Conservation (phyloP, 495 filamentous ascomycete genomes). For the Bacidia gigantensis region DNA sequence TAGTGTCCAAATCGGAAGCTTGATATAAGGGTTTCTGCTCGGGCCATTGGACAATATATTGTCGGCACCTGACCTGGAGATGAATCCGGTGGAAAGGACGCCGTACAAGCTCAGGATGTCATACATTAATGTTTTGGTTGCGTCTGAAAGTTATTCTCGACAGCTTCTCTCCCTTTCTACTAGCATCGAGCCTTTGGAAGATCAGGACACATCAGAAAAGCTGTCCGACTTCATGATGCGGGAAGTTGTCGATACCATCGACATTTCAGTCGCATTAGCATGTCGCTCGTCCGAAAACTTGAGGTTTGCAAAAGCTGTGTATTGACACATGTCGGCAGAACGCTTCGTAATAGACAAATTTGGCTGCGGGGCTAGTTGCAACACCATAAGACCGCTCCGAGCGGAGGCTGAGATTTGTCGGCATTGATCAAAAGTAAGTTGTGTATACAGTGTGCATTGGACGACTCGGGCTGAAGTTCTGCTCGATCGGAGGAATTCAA, state of each 20-base stretch:
- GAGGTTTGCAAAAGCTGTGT: background rate
- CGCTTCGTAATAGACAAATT: no score
- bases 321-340: background rate
- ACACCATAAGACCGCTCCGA: no score
- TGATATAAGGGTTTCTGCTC: no score
- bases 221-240: background rate
- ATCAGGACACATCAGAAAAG: background rate
- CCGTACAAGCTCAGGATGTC: background rate
- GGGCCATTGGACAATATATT: background rate
- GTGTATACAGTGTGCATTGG: background rate
- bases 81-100: background rate
- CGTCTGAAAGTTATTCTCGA: background rate
- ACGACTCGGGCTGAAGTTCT: background rate
- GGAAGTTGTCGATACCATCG: background rate
- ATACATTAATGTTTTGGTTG: background rate
- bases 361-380: no score
- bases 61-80: background rate
- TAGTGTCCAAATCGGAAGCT: no score
- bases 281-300: background rate
- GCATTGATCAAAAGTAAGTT: background rate
- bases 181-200: background rate
- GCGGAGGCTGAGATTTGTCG: no score
- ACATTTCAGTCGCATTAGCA: background rate
- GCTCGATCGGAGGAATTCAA: background rate
- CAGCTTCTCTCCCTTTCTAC: background rate